A percentile compares a stretch with the other conserved stretches of the same genome.
These are phyloP conservation scores for Alternaria sp. DNA, from an alignment of 2,329 filamentous ascomycete species.

Conservation along the genomic window DNA sequence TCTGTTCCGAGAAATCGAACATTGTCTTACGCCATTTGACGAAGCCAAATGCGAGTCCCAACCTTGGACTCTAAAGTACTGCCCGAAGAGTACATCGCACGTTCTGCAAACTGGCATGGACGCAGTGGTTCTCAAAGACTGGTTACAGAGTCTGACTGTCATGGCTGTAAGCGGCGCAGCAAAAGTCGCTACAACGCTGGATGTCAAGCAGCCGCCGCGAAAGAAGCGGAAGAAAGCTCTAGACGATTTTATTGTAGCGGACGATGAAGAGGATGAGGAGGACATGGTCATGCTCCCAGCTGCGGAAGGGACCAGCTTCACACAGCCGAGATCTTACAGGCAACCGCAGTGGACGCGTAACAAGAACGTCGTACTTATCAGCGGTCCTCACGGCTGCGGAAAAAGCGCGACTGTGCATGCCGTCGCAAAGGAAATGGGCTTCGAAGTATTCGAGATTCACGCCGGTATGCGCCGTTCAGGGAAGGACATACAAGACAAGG, in stretches of 20 bases:
- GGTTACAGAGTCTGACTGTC: conserved; percentile 79
- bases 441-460: conserved; percentile 95
- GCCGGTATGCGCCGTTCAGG: conserved; percentile 81
- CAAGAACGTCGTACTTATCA: conserved; percentile 83
- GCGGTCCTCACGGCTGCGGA: conserved; percentile 86
- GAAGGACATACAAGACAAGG: conserved; percentile 86
- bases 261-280: conserved; percentile 42
- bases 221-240: conserved; percentile 67
- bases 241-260: conserved; percentile 46
- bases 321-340: conserved; percentile 40
- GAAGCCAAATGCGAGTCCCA: conserved; percentile 73
- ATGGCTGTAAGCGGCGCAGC: conserved; percentile 70
- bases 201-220: conserved; percentile 47
- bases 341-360: conserved; percentile 45
- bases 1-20: conserved; percentile 66
- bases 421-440: conserved; percentile 87
- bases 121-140: conserved; percentile 74
- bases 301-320: conserved; percentile 64
- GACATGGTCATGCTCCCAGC: conserved; percentile 71
- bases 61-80: conserved; percentile 85
- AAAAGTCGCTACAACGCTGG: conserved; percentile 19
- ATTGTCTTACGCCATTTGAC: conserved; percentile 79
- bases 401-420: conserved; percentile 94
- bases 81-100: conserved; percentile 70
- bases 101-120: conserved; percentile 79